phyloP scores from a whole-genome alignment of 2,329 filamentous ascomycete species.

The Colletotrichum musae region DNA sequence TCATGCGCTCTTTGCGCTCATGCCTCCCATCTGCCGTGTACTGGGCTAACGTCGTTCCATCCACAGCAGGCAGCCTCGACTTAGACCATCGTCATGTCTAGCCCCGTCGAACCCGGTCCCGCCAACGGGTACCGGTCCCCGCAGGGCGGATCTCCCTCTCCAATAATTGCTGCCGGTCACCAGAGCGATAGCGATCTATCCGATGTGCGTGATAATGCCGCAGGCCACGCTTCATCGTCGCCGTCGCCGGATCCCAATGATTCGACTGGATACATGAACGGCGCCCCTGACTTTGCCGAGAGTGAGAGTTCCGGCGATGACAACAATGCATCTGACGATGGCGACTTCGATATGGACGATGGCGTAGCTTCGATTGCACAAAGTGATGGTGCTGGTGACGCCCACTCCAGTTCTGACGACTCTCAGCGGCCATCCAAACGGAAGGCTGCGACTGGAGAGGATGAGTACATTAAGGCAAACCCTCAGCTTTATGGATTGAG shows the following conservation, averaged over 20 bases:
- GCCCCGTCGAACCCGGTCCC: conserved; percentile 72
- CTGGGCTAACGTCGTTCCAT: conserved; percentile 54
- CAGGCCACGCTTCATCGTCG: conserved; percentile 61
- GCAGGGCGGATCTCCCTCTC: conserved; percentile 61
- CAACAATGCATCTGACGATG: conserved; percentile 73
- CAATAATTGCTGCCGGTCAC: conserved; percentile 57
- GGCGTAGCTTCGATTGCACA: conserved; percentile 56
- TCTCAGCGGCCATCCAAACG: conserved; percentile 81
- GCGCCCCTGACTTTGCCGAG: conserved; percentile 59
- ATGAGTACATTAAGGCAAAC: conserved; percentile 90
- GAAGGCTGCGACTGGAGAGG: conserved; percentile 77
- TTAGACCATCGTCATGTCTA: conserved; percentile 75
- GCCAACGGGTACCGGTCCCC: conserved; percentile 77
- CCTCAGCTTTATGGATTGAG: conserved; percentile 95
- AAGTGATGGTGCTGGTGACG: conserved; percentile 63
- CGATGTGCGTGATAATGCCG: conserved; percentile 74
- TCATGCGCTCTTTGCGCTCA: conserved; percentile 56
- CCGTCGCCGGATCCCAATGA: conserved; percentile 60
- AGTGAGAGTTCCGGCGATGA: conserved; percentile 65
- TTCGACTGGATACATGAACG: conserved; percentile 56
- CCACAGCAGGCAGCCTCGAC: conserved; percentile 68
- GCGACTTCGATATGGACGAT: conserved; percentile 82
- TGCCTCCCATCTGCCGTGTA: conserved; percentile 28
- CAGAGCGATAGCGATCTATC: conserved; percentile 84
- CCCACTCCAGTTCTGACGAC: conserved; percentile 78